Evolutionary conservation across 139 green algal genomes (phyloP).

Genomic region (Chlorella ohadii): DNA sequence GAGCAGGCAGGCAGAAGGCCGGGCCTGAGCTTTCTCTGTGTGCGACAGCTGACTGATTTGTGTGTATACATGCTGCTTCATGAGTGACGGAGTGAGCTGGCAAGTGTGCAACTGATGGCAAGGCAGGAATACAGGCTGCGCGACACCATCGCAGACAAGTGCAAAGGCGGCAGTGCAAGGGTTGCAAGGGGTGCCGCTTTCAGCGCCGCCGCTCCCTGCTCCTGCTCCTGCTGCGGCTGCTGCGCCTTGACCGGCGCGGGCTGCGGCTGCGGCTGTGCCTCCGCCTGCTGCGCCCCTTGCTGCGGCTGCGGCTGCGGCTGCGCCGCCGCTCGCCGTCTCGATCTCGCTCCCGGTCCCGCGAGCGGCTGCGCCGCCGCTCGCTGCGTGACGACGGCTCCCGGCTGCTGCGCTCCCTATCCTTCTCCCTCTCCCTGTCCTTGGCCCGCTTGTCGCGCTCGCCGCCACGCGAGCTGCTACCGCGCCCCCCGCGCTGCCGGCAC

Average conservation of each 20-base stretch:
- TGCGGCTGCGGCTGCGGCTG: conserved; percentile 10
- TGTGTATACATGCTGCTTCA: too few species aligned
- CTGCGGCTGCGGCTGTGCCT: conserved; percentile 3
- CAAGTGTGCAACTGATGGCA: too few species aligned
- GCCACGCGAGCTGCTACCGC: background rate
- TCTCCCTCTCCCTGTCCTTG: background rate
- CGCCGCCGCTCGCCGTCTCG: background rate
- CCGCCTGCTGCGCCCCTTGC: background rate
- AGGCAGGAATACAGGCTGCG: too few species aligned
- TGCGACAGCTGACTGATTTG: background rate
- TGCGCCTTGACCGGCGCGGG: background rate
- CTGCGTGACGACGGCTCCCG: background rate
- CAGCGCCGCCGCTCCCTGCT: background rate
- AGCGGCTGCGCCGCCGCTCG: conserved; percentile 24
- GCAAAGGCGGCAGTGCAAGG: too few species aligned
- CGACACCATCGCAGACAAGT: too few species aligned
- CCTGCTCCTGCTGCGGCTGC: background rate
- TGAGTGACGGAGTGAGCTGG: too few species aligned
- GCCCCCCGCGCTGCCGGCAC: background rate
- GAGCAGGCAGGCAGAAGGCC: too few species aligned
- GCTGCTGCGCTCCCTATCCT: conserved; percentile 14
- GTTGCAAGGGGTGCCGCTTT: too few species aligned
- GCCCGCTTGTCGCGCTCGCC: conserved; percentile 11
- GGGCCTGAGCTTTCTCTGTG: too few species aligned
- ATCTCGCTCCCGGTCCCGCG: conserved; percentile 8